These are phyloP conservation scores for Venturia aucupariae DNA, from an alignment of 2,329 filamentous ascomycete species.

Conservation along the genomic window DNA sequence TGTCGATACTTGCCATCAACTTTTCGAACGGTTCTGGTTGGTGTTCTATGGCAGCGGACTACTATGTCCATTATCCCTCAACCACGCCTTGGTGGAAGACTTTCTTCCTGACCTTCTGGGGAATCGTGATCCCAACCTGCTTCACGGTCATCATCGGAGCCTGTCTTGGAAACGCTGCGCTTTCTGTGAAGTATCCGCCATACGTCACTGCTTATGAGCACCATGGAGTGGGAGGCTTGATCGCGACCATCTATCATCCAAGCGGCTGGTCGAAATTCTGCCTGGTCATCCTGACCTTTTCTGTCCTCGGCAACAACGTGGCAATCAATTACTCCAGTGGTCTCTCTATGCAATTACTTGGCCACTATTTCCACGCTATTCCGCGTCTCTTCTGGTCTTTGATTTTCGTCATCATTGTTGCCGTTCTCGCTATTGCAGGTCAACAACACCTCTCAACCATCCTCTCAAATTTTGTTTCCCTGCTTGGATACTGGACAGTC, in stretches of 20 bases:
- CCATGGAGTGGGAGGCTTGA: constrained; percentile 39
- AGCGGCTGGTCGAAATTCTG: constrained; percentile 40
- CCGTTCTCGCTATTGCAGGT: constrained; percentile 36
- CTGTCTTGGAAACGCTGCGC: constrained; percentile 31
- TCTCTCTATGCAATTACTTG: constrained; percentile 38
- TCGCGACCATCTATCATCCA: constrained; percentile 38
- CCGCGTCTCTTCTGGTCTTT: constrained; percentile 42
- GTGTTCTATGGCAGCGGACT: constrained; percentile 34
- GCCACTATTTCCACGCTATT: constrained; percentile 40
- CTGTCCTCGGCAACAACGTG: constrained; percentile 38
- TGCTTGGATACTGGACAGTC: constrained; percentile 40
- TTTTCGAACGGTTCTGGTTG: constrained; percentile 24
- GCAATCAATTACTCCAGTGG: constrained; percentile 43
- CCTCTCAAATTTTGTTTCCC: constrained; percentile 36
- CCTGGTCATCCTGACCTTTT: constrained; percentile 34
- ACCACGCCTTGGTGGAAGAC: constrained; percentile 31
- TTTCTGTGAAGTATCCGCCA: constrained; percentile 16
- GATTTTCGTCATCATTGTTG: constrained; percentile 34
- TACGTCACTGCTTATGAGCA: constrained; percentile 29
- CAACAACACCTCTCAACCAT: constrained; percentile 34
- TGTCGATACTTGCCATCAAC: constrained; percentile 25
- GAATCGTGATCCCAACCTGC: constrained; percentile 32
- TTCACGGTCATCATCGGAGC: constrained; percentile 38
- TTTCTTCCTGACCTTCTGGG: constrained; percentile 34
- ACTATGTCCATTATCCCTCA: constrained; percentile 35